Conservation (phyloP, 1,284 basidiomycete species). For the Irpex sp. region DNA sequence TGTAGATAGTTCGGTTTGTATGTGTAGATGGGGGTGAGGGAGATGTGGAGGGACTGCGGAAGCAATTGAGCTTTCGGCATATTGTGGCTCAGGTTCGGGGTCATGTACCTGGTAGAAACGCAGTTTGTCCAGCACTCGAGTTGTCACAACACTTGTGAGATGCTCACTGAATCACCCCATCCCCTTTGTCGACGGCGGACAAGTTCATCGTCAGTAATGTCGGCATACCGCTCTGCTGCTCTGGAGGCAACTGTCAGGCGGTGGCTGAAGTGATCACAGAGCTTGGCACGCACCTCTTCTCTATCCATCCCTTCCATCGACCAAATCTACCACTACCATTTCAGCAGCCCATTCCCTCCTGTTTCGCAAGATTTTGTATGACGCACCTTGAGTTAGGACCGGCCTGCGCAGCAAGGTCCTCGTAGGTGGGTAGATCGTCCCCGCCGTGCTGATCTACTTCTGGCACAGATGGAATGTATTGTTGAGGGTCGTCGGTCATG, state of each 20-base stretch:
- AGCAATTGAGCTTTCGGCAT: slow-evolving; percentile 5
- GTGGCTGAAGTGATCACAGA: neutral
- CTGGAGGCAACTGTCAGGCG: slow-evolving; percentile 30
- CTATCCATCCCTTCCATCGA: slow-evolving; percentile 80
- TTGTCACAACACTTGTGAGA: slow-evolving; percentile 1
- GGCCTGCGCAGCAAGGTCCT: slow-evolving; percentile 65
- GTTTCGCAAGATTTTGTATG: neutral
- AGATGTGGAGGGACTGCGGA: slow-evolving; percentile 12
- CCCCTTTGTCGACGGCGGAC: slow-evolving; percentile 58
- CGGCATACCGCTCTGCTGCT: slow-evolving; percentile 76
- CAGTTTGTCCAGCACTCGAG: neutral
- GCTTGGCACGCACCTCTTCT: slow-evolving; percentile 58
- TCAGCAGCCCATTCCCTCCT: neutral
- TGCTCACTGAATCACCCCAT: slow-evolving; percentile 50
- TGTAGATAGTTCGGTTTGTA: slow-evolving; percentile 40
- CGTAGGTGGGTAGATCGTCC: slow-evolving; percentile 70
- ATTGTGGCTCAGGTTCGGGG: slow-evolving; percentile 2
- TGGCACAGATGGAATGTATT: slow-evolving; percentile 23
- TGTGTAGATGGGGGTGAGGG: slow-evolving; percentile 31
- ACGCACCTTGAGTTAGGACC: slow-evolving; percentile 72
- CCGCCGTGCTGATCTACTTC: slow-evolving; percentile 61
- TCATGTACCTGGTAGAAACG: slow-evolving; percentile 3
- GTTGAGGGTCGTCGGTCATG: slow-evolving; percentile 21
- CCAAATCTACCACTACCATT: slow-evolving; percentile 56
- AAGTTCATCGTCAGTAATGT: slow-evolving; percentile 55